These are phyloP conservation scores for Podosphaera fusca DNA, from an alignment of 2,329 filamentous ascomycete species.

Conservation along the genomic window DNA sequence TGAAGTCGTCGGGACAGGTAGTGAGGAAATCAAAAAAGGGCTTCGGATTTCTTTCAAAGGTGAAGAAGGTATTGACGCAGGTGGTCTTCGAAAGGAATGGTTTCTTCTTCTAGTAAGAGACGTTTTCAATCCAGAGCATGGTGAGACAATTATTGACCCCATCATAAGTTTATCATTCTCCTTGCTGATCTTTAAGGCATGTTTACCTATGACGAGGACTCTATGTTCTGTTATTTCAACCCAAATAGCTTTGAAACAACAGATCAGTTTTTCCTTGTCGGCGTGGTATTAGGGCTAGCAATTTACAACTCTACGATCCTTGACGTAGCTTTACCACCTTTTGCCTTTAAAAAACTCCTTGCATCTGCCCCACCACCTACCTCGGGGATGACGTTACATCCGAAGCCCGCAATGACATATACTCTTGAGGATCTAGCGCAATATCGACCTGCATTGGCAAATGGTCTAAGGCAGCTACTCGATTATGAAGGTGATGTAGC, in stretches of 20 bases:
- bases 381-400: constrained; percentile 29
- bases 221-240: constrained; percentile 81
- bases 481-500: constrained; percentile 73
- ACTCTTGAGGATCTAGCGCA: constrained; percentile 66
- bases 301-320: constrained; percentile 92
- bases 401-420: constrained; percentile 42
- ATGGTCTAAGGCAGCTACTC: constrained; percentile 51
- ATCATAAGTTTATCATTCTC: not conserved
- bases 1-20: constrained; percentile 56
- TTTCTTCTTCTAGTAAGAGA: constrained; percentile 72
- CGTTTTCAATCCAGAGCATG: constrained; percentile 75
- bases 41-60: constrained; percentile 66
- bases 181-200: constrained; percentile 33
- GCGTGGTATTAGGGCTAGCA: constrained; percentile 65
- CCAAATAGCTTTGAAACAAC: constrained; percentile 73
- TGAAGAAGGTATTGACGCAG: constrained; percentile 79
- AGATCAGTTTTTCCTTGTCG: constrained; percentile 78
- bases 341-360: constrained; percentile 71
- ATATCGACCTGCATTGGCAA: constrained; percentile 52
- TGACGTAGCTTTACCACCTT: constrained; percentile 68
- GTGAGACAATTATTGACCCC: constrained; percentile 24
- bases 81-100: constrained; percentile 83
- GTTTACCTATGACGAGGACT: constrained; percentile 81
- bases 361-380: constrained; percentile 45
- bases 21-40: constrained; percentile 77